phyloP scores from a whole-genome alignment of 768 basidiomycete genomes.

The Lactifluus echinatus region DNA sequence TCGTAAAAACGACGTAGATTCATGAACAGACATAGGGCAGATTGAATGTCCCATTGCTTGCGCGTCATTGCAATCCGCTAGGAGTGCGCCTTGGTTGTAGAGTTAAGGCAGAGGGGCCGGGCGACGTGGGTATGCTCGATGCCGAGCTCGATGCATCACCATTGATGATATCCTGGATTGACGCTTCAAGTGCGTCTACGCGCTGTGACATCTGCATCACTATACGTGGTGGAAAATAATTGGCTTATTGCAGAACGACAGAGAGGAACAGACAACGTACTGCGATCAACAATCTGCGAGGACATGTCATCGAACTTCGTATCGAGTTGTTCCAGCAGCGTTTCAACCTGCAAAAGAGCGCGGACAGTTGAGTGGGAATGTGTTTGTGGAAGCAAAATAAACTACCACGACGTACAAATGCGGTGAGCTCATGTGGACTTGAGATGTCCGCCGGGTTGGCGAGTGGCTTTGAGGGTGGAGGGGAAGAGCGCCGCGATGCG shows the following conservation, averaged over 20 bases:
- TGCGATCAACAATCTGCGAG: conserved; percentile 74
- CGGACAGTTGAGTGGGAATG: background rate
- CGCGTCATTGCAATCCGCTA: background rate
- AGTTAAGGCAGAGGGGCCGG: conserved; percentile 22
- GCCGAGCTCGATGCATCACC: conserved; percentile 39
- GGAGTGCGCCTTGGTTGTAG: conserved; percentile 3
- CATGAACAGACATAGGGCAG: background rate
- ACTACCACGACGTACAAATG: conserved; percentile 62
- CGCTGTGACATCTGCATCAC: conserved; percentile 91
- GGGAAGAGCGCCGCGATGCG: conserved; percentile 2
- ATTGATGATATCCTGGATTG: conserved; percentile 90
- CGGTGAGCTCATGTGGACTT: conserved; percentile 89
- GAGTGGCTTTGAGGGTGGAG: conserved; percentile 11
- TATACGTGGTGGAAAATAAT: conserved; percentile 25
- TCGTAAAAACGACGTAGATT: background rate
- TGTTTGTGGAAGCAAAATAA: background rate
- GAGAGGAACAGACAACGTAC: conserved; percentile 36
- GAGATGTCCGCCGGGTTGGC: conserved; percentile 56
- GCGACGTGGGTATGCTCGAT: conserved; percentile 52
- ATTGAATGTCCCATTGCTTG: background rate
- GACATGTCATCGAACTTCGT: conserved; percentile 91
- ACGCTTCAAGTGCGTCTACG: conserved; percentile 81
- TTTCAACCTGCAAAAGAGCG: conserved; percentile 61
- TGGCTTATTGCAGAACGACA: background rate
- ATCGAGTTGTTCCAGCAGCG: conserved; percentile 78